Percentiles rank a stretch among this genome's conserved stretches.
Evolutionary conservation across 176 grass and related monocot genomes (phyloP).

Genomic region (Carex littledalei): DNA sequence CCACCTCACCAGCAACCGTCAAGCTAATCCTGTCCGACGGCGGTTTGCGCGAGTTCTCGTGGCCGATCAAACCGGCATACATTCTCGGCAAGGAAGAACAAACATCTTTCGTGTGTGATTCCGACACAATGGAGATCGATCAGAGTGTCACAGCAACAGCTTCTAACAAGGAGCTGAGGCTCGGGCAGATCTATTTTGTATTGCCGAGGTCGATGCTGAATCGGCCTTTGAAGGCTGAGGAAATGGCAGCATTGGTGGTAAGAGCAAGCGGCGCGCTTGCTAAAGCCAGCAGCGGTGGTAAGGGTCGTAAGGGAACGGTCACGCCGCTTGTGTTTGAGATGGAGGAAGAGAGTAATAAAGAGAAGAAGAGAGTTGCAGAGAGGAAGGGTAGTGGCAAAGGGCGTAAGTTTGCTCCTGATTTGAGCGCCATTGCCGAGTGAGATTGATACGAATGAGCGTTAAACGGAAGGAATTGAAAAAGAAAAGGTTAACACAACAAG

Average conservation of each 20-base stretch:
- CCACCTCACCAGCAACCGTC: constrained; percentile 26
- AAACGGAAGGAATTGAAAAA: background rate
- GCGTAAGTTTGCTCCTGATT: constrained; percentile 47
- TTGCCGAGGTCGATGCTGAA: constrained; percentile 47
- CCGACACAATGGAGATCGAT: constrained; percentile 70
- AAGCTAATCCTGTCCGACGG: constrained; percentile 63
- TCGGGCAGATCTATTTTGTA: constrained; percentile 88
- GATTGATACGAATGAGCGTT: constrained; percentile 18
- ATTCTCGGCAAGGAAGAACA: constrained; percentile 36
- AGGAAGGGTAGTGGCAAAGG: constrained; percentile 20
- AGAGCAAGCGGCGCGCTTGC: constrained; percentile 52
- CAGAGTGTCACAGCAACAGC: constrained; percentile 23
- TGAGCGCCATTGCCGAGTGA: constrained; percentile 55
- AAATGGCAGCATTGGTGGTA: constrained; percentile 57
- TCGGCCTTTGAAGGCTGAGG: constrained; percentile 40
- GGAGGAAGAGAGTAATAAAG: constrained; percentile 19
- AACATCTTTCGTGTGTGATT: constrained; percentile 69
- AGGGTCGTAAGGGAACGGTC: constrained; percentile 33
- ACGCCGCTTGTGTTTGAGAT: constrained; percentile 57
- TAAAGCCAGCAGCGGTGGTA: constrained; percentile 16
- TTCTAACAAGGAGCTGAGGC: constrained; percentile 33
- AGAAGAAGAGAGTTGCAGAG: background rate
- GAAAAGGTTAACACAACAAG: background rate
- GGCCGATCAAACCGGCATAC: constrained; percentile 25
- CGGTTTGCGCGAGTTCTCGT: constrained; percentile 50